Base-by-base conservation (phyloP, 1,284 basidiomycete genomes). In the Porodaedalea pini region DNA sequence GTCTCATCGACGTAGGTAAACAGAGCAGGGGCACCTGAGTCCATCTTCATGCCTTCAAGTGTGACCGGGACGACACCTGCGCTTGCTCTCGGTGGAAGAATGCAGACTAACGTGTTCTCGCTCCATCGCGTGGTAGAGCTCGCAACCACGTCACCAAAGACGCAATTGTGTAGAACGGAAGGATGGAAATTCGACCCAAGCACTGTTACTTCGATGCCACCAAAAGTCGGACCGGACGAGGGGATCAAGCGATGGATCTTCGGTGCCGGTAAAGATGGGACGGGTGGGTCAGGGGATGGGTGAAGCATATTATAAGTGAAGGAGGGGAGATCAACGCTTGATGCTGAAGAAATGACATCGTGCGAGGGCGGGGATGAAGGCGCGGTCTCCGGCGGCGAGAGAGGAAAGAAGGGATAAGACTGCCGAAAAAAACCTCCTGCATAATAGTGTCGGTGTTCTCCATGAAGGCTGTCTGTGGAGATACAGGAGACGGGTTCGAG, bases 161-260 rank as follows among this genome's bases (percentile, higher is more conserved):
- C 75, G 66, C 93, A 92, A 54, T 86, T 83, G 36, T 90, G 71
- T 62, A 83, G 80, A 56, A 87, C 69, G 39, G 81, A 78, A 0
- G 84, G 76, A 66, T 88, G 81, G 74, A 99, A 98, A 68, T 93
- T 90, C 44, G 88, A 82, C 5, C 97, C 97, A 1, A 98, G 82
- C 4, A 99, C 78, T 0, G 97, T 99, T 21, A 99, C 90, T 70
- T 97, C 94, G 62, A 93, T 93, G 1, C 97, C 97, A 31, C 96
- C 96, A 53, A 88, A 85, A 15, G 90, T 92, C 5, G 96, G 95
- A 5, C 97, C 96, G 64, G 89, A 86, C 52, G 87, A 86, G 0
- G 96, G 97, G 58, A 99, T 94, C 48, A 97, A 81, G 7, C 88
- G 83, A 65, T 90, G 88, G 48, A 92, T 91, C 49, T 78, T 84